phyloP scores from a whole-genome alignment of 1,284 basidiomycete species.

The Meira miltonrushii region DNA sequence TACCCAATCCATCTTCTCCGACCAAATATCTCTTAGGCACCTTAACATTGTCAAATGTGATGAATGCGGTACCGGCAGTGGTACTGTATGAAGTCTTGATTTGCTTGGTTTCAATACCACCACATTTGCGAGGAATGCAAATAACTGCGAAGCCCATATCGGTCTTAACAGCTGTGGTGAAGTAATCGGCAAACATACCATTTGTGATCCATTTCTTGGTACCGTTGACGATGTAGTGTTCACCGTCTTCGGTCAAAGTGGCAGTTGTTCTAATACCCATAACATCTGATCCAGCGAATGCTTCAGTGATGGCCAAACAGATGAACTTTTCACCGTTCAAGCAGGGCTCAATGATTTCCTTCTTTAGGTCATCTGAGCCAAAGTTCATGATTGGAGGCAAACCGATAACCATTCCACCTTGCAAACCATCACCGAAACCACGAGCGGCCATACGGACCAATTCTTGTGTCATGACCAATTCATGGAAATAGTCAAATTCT shows the following conservation, averaged over 20 bases:
- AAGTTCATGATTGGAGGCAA: constrained; percentile 67
- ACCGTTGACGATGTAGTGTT: constrained; percentile 56
- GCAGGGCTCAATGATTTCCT: constrained; percentile 73
- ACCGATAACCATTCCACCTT: constrained; percentile 55
- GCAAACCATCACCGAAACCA: constrained; percentile 52
- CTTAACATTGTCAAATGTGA: constrained; percentile 80
- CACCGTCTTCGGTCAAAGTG: constrained; percentile 72
- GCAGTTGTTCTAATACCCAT: constrained; percentile 65
- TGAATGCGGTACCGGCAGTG: constrained; percentile 65
- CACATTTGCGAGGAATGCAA: constrained; percentile 59
- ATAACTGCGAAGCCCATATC: constrained; percentile 79
- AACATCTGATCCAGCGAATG: constrained; percentile 87
- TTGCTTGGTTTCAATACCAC: constrained; percentile 70
- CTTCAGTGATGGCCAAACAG: constrained; percentile 78
- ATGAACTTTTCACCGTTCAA: constrained; percentile 75
- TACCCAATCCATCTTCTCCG: constrained; percentile 73
- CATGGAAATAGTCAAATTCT: constrained; percentile 80
- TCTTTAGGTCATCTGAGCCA: constrained; percentile 69
- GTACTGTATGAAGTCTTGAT: constrained; percentile 62
- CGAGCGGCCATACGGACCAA: constrained; percentile 70
- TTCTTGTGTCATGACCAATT: constrained; percentile 77
- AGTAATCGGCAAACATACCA: constrained; percentile 60
- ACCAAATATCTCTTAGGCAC: constrained; percentile 81
- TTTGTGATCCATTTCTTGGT: constrained; percentile 80
- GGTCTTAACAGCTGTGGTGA: constrained; percentile 54